A percentile compares a stretch with the other conserved stretches of the same genome.
Evolutionary conservation across 768 basidiomycete species (phyloP).

Genomic region (Suillus luteus): DNA sequence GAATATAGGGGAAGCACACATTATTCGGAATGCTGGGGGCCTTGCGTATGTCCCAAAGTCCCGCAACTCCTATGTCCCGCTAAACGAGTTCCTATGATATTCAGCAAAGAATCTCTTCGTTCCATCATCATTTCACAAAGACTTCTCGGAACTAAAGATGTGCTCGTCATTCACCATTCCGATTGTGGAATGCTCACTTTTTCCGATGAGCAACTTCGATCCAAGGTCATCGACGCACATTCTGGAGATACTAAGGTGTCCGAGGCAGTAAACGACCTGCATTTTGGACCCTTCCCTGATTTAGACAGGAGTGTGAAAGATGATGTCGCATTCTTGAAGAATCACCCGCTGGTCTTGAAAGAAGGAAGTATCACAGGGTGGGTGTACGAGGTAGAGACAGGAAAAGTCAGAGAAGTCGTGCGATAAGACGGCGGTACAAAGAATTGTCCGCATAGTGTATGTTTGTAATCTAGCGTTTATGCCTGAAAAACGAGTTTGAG

Average conservation of each 20-base stretch:
- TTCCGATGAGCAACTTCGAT: constrained; percentile 48
- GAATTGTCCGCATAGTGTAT: neutral
- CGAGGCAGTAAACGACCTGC: constrained; percentile 51
- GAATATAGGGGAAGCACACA: constrained; percentile 67
- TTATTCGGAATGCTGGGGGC: constrained; percentile 77
- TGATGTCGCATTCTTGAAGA: constrained; percentile 60
- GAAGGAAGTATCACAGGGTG: constrained; percentile 62
- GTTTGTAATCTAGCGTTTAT: neutral
- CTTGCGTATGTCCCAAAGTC: constrained; percentile 46
- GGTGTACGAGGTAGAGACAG: constrained; percentile 65
- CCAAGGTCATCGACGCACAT: constrained; percentile 48
- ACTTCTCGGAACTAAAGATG: constrained; percentile 67
- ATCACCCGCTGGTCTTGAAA: constrained; percentile 54
- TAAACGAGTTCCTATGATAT: neutral
- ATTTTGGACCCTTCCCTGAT: constrained; percentile 42
- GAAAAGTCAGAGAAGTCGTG: constrained; percentile 45
- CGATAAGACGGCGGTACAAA: constrained; percentile 4
- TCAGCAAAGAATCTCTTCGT: constrained; percentile 63
- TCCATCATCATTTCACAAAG: constrained; percentile 73
- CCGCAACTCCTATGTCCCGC: neutral
- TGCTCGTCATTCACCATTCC: constrained; percentile 71
- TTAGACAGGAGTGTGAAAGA: constrained; percentile 55
- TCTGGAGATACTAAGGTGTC: constrained; percentile 40
- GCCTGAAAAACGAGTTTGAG: neutral
- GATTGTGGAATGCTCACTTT: constrained; percentile 76